Base-by-base conservation (phyloP, 805 yeast species). In the Monosporozyma aquatica region DNA sequence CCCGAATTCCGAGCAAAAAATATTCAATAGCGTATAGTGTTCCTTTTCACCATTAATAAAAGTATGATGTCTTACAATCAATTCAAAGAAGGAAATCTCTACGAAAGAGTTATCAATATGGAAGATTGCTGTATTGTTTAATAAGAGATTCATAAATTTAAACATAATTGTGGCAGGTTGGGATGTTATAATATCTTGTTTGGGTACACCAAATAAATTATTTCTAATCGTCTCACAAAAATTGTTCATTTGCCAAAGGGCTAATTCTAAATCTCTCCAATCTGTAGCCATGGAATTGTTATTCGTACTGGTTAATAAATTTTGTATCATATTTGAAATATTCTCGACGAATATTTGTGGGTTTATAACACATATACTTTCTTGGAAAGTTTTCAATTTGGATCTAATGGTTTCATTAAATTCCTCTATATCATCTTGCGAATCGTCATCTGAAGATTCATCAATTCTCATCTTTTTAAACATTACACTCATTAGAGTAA, bases 211-310 rank as follows among this genome's bases (percentile, higher is more conserved):
- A 62, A 87, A 75, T n/a, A 81, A 61, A 51, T 86, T 86, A 53
- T 80, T 83, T 60, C 86, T 77, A 44, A 89, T 68, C 43, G 84
- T 75, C 47, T 90, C 97, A 40, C 87, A 78, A 50, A 81, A 79
- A 50, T 80, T 82, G 41, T 78, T 75, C 55, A 92, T 71, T 63
- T 89, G 94, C 58, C 71, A 87, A 41, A 92, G 67, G 3, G 95
- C 97, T 48, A 92, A 70, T 62, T 92, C 99, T 30, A 86, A 70
- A 22, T 74, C 76, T 58, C 87, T 76, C 97, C 97, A 89, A 49
- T 79, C 76, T 6, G 49, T 51, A 20, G 54, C n/a, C n/a, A n/a
- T 51, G 2, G 33, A 29, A 32, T 17, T 32, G 11, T 32, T 32
- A 32, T 18, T 32, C 13, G 35, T 32, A 7, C n/a, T 24, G 5